These are phyloP conservation scores for Aspergillus nomiae DNA, from an alignment of 2,329 filamentous ascomycete species.

Conservation along the genomic window DNA sequence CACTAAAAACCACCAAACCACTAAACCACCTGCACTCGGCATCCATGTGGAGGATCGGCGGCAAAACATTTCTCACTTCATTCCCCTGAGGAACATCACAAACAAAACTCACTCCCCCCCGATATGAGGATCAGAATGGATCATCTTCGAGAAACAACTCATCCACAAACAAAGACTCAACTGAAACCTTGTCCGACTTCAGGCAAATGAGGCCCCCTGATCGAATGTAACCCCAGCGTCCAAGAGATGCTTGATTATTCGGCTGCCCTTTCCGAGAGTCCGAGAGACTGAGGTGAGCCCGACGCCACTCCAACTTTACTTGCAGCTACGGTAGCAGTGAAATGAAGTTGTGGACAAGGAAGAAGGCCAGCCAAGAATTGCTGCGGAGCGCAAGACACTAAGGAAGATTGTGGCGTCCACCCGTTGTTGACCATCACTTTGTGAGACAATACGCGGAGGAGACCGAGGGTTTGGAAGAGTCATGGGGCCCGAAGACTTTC, in stretches of 20 bases:
- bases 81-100: too few species aligned
- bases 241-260: conserved; percentile 5
- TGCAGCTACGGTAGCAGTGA: background rate
- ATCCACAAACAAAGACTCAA: background rate
- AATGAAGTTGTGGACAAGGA: background rate
- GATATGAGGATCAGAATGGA: background rate
- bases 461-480: background rate
- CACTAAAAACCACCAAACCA: too few species aligned
- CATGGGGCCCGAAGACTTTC: background rate
- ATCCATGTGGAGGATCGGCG: background rate
- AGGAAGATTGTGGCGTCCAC: background rate
- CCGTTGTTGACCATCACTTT: background rate
- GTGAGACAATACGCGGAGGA: background rate
- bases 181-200: background rate
- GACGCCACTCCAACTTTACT: background rate
- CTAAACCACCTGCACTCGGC: background rate
- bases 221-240: background rate
- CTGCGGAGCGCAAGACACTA: background rate
- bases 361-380: background rate
- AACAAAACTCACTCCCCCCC: too few species aligned
- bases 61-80: background rate
- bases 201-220: background rate
- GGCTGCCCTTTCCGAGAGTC: background rate
- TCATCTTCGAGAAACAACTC: background rate
- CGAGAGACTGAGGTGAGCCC: background rate